Evolutionary conservation across 78 protist genomes (phyloP).

Genomic region (Dictyostelium discoideum): DNA sequence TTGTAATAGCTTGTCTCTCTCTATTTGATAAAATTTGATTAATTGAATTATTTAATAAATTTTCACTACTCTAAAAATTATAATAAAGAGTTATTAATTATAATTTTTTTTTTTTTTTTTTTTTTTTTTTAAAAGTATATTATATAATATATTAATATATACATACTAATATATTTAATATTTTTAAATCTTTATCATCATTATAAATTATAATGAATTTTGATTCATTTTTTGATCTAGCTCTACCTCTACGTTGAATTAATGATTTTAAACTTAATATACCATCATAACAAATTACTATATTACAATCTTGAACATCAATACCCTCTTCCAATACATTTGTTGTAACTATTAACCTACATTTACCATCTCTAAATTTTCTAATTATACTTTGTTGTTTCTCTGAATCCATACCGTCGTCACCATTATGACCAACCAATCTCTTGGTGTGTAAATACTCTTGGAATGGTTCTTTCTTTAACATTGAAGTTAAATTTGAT

Average conservation of each 20-base stretch:
- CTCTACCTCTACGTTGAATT: conserved; percentile 65
- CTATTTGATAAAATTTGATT: neutral
- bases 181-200: neutral
- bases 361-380: conserved; percentile 2
- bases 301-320: conserved; percentile 3
- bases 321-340: conserved; percentile 60
- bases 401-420: conserved; percentile 12
- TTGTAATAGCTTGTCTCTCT: neutral
- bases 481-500: neutral
- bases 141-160: no score
- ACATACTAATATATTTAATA: neutral
- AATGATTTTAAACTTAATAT: conserved; percentile 1
- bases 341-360: conserved; percentile 14
- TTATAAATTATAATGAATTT: neutral
- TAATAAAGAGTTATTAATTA: neutral
- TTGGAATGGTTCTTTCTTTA: neutral
- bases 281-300: conserved; percentile 35
- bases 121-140: no score
- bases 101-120: no score
- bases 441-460: neutral
- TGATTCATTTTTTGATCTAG: neutral
- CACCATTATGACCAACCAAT: conserved; percentile 12
- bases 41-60: conserved; percentile 11
- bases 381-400: neutral
- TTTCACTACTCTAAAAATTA: conserved; percentile 16